Evolutionary conservation across 768 basidiomycete genomes (phyloP), one percentile per base, ranked within the genome.

Genomic region (Lentinula guzmanii): DNA sequence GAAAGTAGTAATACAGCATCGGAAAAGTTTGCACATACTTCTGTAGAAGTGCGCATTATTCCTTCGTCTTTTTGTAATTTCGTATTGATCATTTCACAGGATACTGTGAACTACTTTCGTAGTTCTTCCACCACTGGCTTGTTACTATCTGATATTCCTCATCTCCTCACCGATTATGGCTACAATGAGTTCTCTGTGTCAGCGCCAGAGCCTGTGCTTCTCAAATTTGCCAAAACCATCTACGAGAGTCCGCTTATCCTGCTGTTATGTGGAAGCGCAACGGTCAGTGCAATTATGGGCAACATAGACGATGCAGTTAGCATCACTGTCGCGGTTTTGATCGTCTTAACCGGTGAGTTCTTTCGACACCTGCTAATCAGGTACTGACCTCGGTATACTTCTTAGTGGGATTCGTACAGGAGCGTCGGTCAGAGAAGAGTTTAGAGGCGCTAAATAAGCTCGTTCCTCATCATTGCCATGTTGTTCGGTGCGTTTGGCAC

Each of bases 381-480:
- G 82, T 24, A 43, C 16, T 59, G 59, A 39, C 41, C 5, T 43
- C 24, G 15, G 15, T 34, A 52, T 34, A 28, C 35, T n/a, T 41
- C 51, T 11, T 63, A 82, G 95, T 98, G 64, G 96, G 93, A 9
- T 98, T 98, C 69, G 86, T 98, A 34, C 95, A 98, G 73, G 95
- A 98, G 72, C 86, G 90, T 63, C 82, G 95, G 35, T 98, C 96
- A 1, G 95, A 98, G 71, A 87, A 97, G 75, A 93, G 91, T 62
- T 78, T 98, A 31, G 94, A 97, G 73, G 93, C 95, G 0, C 79
- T 98, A 37, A 97, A 95, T 77, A 97, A 95, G 73, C 89, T 98
- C 45, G 95, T 98, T 21, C 95, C 95, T 0, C 95, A 98, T 72
- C 93, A 96, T 71, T 96, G 94, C 70, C 93, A 95, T 69, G 86